Conservation (phyloP, 352 stramenopile genomes). For the Phytophthora pisi region DNA sequence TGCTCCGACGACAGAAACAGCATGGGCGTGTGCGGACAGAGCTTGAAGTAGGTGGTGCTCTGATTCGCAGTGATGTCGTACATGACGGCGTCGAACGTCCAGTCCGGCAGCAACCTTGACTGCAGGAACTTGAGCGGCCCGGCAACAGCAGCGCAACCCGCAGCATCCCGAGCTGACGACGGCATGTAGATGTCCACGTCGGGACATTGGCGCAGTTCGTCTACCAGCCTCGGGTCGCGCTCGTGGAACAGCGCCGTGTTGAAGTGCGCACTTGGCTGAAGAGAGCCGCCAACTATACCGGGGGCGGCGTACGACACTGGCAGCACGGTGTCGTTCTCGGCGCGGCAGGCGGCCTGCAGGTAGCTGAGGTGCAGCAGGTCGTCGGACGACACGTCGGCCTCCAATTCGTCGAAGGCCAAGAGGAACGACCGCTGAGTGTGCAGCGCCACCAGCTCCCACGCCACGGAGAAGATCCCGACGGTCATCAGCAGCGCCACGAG, state of each 20-base stretch:
- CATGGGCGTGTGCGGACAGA: conserved; percentile 49
- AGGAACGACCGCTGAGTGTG: conserved; percentile 27
- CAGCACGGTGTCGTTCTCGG: conserved; percentile 43
- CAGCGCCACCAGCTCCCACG: conserved; percentile 25
- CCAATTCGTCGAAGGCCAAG: conserved; percentile 13
- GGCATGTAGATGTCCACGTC: conserved; percentile 75
- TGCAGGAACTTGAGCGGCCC: conserved; percentile 36
- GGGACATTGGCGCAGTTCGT: conserved; percentile 49
- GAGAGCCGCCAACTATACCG: conserved; percentile 1
- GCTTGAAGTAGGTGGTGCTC: conserved; percentile 46
- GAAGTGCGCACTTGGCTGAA: conserved; percentile 7
- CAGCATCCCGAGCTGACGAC: conserved; percentile 22
- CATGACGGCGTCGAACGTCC: conserved; percentile 27
- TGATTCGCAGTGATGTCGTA: conserved; percentile 18
- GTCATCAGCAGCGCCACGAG: conserved; percentile 22
- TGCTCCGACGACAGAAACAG: conserved; percentile 49
- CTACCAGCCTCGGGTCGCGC: conserved; percentile 46
- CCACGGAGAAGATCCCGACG: conserved; percentile 23
- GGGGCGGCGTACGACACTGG: conserved; percentile 37
- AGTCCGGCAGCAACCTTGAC: conserved; percentile 37
- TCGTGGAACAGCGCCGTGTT: conserved; percentile 24
- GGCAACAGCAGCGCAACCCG: conserved; percentile 56
- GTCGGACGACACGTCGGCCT: conserved; percentile 25
- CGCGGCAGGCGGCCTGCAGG: conserved; percentile 40
- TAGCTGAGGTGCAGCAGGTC: conserved; percentile 45